Evolutionary conservation across 106 monocot species (phyloP), one percentile per base, ranked within the genome.

Genomic region (Agapanthus africanus): DNA sequence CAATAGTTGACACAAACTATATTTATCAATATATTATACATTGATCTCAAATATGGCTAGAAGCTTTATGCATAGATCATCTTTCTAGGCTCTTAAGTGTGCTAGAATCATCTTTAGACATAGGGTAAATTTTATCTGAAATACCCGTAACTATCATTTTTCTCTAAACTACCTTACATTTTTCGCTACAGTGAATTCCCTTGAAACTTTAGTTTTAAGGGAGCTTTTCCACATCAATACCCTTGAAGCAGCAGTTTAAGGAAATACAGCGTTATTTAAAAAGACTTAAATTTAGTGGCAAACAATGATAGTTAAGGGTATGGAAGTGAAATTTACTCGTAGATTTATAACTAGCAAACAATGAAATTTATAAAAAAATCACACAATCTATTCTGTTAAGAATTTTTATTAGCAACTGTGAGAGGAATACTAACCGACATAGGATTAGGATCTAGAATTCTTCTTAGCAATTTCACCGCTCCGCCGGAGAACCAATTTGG

Each of bases 371-470:
- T 15, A 47, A 47, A 3, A 5, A n/a, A n/a, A n/a, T n/a, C n/a
- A n/a, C n/a, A n/a, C n/a, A n/a, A n/a, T n/a, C n/a, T n/a, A n/a
- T n/a, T n/a, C n/a, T n/a, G n/a, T n/a, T n/a, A n/a, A n/a, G n/a
- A n/a, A n/a, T n/a, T n/a, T n/a, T n/a, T n/a, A n/a, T n/a, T 47
- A 15, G 2, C 46, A 47, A 19, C 23, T 64, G 19, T 63, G 11
- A n/a, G 4, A n/a, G 34, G 30, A 21, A 36, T 22, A 71, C 81
- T 69, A 57, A 93, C 93, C 49, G 79, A 89, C 78, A 80, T 73
- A 54, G 93, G 93, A 46, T 89, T 89, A 54, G 93, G 93, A 76
- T 93, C 79, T 14, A 93, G 80, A 57, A 93, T 89, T 78, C 81
- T 85, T 68, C 70, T 75, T 57, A 93, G 71, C 44, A 93, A 76